Conservation (phyloP, 805 yeast genomes). For the Tetrapisispora phaffii region DNA sequence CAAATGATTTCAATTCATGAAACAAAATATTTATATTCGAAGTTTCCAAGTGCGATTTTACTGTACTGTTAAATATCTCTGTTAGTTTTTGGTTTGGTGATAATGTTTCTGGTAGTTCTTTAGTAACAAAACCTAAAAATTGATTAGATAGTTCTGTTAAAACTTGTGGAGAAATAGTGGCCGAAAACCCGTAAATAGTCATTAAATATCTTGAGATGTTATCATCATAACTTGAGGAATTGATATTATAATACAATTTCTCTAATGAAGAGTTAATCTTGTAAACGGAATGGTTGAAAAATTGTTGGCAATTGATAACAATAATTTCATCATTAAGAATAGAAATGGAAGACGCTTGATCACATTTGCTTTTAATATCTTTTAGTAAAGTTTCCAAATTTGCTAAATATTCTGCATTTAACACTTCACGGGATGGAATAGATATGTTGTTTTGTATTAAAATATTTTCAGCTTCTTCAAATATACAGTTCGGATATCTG, state of each 20-base stretch:
- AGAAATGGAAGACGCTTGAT: slow-evolving; percentile 50
- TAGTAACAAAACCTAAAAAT: slow-evolving; percentile 31
- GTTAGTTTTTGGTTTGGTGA: slow-evolving; percentile 22
- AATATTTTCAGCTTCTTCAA: slow-evolving; percentile 35
- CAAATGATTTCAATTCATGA: slow-evolving; percentile 32
- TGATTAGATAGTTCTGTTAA: slow-evolving; percentile 28
- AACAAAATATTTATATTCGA: slow-evolving; percentile 32
- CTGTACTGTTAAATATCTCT: slow-evolving; percentile 33
- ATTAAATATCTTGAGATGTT: slow-evolving; percentile 26
- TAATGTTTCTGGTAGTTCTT: slow-evolving; percentile 24
- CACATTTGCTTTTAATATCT: slow-evolving; percentile 52
- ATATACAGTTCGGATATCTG: slow-evolving; percentile 43
- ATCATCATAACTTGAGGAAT: slow-evolving; percentile 16
- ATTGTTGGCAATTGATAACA: slow-evolving; percentile 22
- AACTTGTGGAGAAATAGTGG: slow-evolving; percentile 32
- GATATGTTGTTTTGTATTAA: slow-evolving; percentile 19
- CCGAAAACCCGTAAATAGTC: slow-evolving; percentile 33
- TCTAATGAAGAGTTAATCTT: slow-evolving; percentile 23
- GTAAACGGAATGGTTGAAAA: slow-evolving; percentile 27
- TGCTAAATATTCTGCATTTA: slow-evolving; percentile 46
- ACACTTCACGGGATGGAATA: slow-evolving; percentile 14
- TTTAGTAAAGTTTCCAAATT: slow-evolving; percentile 62
- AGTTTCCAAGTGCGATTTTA: slow-evolving; percentile 36
- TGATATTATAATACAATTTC: slow-evolving; percentile 19
- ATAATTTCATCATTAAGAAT: slow-evolving; percentile 28